Evolutionary conservation across 208 protist genomes (phyloP).

Genomic region (Acanthamoeba pearcei): DNA sequence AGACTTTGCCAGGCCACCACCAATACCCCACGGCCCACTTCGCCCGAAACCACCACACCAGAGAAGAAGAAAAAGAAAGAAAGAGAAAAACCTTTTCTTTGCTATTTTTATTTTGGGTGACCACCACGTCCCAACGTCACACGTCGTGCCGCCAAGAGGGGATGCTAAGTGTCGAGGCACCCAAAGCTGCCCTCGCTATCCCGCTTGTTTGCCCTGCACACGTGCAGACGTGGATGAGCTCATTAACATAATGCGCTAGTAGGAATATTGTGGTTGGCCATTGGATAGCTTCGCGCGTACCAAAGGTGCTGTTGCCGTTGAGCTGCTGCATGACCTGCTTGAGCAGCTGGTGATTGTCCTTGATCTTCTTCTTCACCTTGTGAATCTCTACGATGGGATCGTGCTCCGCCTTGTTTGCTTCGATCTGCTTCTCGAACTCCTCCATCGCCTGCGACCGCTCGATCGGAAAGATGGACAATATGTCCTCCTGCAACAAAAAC

Average conservation of each 20-base stretch:
- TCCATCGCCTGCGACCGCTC: constrained; percentile 72
- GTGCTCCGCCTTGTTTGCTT: not conserved
- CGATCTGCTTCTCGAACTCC: constrained; percentile 54
- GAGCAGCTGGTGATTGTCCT: constrained; percentile 48
- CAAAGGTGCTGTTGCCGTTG: not conserved
- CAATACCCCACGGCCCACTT: no score
- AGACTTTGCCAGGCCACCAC: no score
- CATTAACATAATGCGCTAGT: no score
- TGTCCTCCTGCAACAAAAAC: constrained; percentile 52
- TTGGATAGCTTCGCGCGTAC: not conserved
- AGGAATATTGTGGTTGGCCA: no score
- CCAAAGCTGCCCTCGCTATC: not conserved
- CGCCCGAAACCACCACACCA: no score
- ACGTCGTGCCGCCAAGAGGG: not conserved
- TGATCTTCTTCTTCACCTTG: constrained; percentile 60
- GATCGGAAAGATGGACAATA: constrained; percentile 74
- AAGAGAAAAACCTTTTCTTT: no score
- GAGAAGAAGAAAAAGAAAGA: no score
- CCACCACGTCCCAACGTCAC: not conserved
- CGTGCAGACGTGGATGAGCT: no score
- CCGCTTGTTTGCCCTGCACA: not conserved
- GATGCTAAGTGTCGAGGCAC: not conserved
- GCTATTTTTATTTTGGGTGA: no score
- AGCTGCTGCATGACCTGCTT: constrained; percentile 34
- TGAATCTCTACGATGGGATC: not conserved